phyloP scores from a whole-genome alignment of 2,329 filamentous ascomycete species.

The Talaromyces marneffei region DNA sequence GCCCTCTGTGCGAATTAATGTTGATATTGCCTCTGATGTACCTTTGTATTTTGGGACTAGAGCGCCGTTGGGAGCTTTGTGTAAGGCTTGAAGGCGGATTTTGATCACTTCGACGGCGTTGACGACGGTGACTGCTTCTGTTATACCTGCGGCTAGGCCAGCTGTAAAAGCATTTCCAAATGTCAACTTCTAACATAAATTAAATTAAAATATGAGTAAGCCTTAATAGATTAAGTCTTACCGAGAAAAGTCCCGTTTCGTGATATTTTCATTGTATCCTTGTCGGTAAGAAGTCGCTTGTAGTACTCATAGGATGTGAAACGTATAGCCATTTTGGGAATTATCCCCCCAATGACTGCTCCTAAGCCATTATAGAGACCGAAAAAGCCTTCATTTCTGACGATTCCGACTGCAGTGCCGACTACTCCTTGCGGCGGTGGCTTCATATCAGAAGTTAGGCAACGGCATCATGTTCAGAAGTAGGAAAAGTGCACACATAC shows the following conservation, averaged over 20 bases:
- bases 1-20: constrained; percentile 86
- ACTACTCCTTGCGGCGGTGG: neutral
- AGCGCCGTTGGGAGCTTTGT: constrained; percentile 95
- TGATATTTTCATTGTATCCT: constrained; percentile 60
- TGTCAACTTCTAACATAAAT: neutral
- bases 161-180: constrained; percentile 43
- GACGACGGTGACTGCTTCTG: constrained; percentile 94
- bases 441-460: neutral
- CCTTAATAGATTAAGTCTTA: constrained; percentile 24
- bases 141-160: constrained; percentile 85
- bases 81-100: constrained; percentile 94
- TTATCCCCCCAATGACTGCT: constrained; percentile 89
- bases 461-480: neutral
- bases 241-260: constrained; percentile 67
- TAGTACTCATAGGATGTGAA: constrained; percentile 97
- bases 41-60: constrained; percentile 97
- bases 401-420: constrained; percentile 73
- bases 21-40: constrained; percentile 77
- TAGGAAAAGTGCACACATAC: constrained; percentile 41
- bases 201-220: neutral
- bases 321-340: constrained; percentile 98
- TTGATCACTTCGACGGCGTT: constrained; percentile 99
- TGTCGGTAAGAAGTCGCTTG: constrained; percentile 72
- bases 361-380: constrained; percentile 97
- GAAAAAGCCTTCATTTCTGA: constrained; percentile 81